A percentile compares a stretch with the other conserved stretches of the same genome.
Evolutionary conservation across 129 eudicot species (phyloP).

Genomic region (Solidago caesia): DNA sequence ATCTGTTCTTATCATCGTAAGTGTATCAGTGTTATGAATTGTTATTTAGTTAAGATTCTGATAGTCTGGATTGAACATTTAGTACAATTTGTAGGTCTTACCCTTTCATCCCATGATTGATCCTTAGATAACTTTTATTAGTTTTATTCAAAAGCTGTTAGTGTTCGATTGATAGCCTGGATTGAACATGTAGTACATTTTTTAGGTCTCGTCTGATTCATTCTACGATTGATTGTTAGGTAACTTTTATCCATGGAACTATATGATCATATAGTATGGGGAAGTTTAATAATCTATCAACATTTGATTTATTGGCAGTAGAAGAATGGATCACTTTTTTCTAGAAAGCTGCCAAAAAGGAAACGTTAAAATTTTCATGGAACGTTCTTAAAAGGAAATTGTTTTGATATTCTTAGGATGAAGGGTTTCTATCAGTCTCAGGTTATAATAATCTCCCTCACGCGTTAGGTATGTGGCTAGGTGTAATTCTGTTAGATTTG

Average conservation of each 20-base stretch:
- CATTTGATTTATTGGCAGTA: not conserved
- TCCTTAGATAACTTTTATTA: not conserved
- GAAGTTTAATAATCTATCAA: not conserved
- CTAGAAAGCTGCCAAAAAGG: not conserved
- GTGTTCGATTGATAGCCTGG: too few species aligned
- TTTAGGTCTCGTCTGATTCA: not conserved
- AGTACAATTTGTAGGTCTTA: conserved; percentile 1
- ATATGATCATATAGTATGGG: not conserved
- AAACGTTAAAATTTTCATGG: not conserved
- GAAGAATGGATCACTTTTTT: not conserved
- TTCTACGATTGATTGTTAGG: not conserved
- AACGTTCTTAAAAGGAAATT: not conserved
- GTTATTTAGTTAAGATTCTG: not conserved
- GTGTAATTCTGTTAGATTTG: not conserved
- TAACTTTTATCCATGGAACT: not conserved
- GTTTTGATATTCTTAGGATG: not conserved
- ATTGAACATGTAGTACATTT: too few species aligned
- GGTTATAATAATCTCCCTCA: not conserved
- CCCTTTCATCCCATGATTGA: not conserved
- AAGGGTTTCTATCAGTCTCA: not conserved
- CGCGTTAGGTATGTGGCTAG: not conserved
- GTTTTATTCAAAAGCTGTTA: too few species aligned
- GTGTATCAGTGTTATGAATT: conserved; percentile 25
- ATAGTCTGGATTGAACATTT: not conserved
- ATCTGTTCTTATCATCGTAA: conserved; percentile 90